Evolutionary conservation across 768 basidiomycete species (phyloP).

Genomic region (Lactarius psammicola): DNA sequence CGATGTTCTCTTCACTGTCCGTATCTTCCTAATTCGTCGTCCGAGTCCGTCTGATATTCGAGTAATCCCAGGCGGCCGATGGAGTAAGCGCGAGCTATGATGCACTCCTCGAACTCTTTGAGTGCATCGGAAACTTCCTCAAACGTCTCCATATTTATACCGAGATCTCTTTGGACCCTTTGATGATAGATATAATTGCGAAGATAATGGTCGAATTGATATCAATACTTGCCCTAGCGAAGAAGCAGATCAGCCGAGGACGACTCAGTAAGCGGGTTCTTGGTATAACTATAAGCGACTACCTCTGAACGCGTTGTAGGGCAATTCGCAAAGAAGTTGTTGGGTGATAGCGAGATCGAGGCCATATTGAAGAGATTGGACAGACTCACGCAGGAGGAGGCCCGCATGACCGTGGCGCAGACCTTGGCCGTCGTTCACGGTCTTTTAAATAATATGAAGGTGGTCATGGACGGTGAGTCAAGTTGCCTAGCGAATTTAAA

Average conservation of each 20-base stretch:
- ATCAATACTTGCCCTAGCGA: slow-evolving; percentile 8
- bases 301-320: not conserved
- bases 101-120: slow-evolving; percentile 11
- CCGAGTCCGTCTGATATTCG: not conserved
- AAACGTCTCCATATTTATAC: slow-evolving; percentile 5
- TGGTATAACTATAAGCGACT: not conserved
- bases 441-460: slow-evolving; percentile 12
- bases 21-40: not conserved
- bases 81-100: slow-evolving; percentile 17
- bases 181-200: slow-evolving; percentile 10
- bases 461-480: slow-evolving; percentile 14
- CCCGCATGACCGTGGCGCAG: slow-evolving; percentile 4
- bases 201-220: slow-evolving; percentile 16
- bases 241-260: slow-evolving; percentile 6
- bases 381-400: slow-evolving; percentile 14
- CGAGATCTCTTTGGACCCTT: not conserved
- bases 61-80: not conserved
- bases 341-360: slow-evolving; percentile 8
- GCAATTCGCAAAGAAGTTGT: slow-evolving; percentile 8
- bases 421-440: slow-evolving; percentile 6
- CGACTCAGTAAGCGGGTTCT: not conserved
- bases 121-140: slow-evolving; percentile 3
- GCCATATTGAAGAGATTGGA: slow-evolving; percentile 6
- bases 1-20: slow-evolving; percentile 4
- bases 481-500: not conserved